Percentiles rank a stretch among this genome's conserved stretches.
Conservation (phyloP, 2,329 filamentous ascomycete genomes). For the Talaromyces sp. region DNA sequence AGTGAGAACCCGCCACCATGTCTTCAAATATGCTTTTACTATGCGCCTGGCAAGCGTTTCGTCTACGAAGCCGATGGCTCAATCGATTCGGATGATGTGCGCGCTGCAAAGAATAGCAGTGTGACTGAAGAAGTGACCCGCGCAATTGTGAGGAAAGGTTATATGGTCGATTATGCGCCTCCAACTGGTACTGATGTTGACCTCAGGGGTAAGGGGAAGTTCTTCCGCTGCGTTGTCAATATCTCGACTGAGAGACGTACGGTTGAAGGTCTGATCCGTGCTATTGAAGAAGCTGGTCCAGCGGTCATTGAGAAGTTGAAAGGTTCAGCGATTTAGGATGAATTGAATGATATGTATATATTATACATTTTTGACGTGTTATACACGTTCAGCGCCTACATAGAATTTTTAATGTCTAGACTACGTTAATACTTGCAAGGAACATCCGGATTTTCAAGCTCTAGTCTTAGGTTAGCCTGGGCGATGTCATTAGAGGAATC, state of each 20-base stretch:
- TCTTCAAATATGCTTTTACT: conserved; percentile 94
- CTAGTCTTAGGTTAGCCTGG: too few relatives aligned
- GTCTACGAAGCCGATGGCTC: conserved; percentile 29
- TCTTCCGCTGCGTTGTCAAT: conserved; percentile 68
- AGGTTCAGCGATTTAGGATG: conserved; percentile 17
- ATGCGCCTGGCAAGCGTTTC: conserved; percentile 58
- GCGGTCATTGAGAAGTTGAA: conserved; percentile 31
- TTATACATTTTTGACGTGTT: neutral
- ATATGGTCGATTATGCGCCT: conserved; percentile 67
- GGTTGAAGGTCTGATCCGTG: conserved; percentile 59
- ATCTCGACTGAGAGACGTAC: conserved; percentile 58
- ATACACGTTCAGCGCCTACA: neutral
- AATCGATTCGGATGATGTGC: conserved; percentile 30
- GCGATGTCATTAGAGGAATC: too few relatives aligned
- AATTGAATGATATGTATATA: neutral
- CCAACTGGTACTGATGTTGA: conserved; percentile 45
- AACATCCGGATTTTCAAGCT: too few relatives aligned
- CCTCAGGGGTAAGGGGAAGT: conserved; percentile 57
- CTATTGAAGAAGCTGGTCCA: conserved; percentile 51
- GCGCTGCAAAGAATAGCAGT: conserved; percentile 50
- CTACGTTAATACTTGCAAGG: neutral
- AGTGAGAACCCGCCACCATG: conserved; percentile 77
- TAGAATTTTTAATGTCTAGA: neutral
- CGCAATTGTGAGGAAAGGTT: conserved; percentile 56
- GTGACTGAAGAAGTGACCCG: conserved; percentile 55